Evolutionary conservation across 1,284 basidiomycete genomes (phyloP).

Genomic region (Ustilago trichophora): DNA sequence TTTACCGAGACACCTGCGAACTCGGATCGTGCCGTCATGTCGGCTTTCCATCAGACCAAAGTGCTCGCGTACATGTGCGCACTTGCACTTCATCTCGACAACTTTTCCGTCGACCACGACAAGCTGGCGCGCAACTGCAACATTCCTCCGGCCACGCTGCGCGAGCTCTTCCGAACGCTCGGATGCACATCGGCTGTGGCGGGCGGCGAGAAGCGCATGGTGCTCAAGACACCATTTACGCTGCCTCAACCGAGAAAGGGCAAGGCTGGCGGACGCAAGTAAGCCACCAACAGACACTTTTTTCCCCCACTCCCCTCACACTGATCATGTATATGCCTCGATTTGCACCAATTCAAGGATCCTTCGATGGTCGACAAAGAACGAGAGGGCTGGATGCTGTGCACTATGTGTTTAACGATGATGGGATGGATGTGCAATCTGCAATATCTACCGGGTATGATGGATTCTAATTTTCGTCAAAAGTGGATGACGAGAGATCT

Average conservation of each 20-base stretch:
- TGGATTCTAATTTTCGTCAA: too few relatives aligned
- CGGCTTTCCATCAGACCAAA: conserved; percentile 54
- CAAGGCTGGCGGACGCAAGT: conserved; percentile 37
- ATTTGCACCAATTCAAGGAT: background rate
- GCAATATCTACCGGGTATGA: too few relatives aligned
- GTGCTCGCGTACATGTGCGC: conserved; percentile 59
- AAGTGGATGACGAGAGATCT: too few relatives aligned
- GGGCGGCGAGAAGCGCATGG: conserved; percentile 50
- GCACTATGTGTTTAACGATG: background rate
- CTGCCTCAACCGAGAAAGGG: conserved; percentile 43
- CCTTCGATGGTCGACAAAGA: background rate
- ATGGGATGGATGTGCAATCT: too few relatives aligned
- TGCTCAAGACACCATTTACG: conserved; percentile 49
- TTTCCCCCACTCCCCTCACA: background rate
- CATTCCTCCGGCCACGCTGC: conserved; percentile 30
- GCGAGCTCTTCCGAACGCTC: conserved; percentile 48
- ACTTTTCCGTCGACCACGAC: conserved; percentile 55
- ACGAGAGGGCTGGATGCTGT: background rate
- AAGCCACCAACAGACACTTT: background rate
- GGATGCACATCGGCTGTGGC: conserved; percentile 46
- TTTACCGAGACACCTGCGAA: conserved; percentile 37
- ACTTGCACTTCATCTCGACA: conserved; percentile 59
- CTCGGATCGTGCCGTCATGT: conserved; percentile 38
- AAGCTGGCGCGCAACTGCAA: conserved; percentile 37
- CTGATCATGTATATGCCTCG: conserved; percentile 11